Conservation (phyloP, 176 grass and related monocot genomes). For the Tuctoria greenei region DNA sequence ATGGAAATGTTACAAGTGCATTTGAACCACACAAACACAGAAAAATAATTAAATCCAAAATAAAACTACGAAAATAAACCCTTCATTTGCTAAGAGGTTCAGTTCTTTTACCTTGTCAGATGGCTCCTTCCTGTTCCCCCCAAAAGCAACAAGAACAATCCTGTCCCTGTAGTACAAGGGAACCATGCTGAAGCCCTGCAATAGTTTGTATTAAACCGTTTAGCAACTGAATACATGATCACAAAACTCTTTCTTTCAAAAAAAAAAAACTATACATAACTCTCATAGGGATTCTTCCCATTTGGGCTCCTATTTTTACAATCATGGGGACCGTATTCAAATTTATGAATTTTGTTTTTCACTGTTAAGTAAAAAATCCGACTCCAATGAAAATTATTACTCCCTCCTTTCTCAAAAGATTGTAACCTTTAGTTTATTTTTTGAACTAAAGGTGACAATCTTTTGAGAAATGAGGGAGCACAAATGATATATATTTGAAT, state of each 20-base stretch:
- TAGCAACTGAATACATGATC: not conserved
- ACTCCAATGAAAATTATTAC: not conserved
- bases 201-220: conserved; percentile 17
- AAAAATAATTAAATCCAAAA: not conserved
- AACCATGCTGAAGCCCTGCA: conserved; percentile 98
- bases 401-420: too few species aligned
- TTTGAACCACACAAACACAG: not conserved
- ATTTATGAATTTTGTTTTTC: not conserved
- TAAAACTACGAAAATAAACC: conserved; percentile 30
- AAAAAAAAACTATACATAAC: conserved; percentile 3
- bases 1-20: conserved; percentile 1
- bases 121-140: conserved; percentile 94
- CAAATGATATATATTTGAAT: not conserved
- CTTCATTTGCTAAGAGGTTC: conserved; percentile 8
- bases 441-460: too few species aligned
- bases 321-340: not conserved
- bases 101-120: conserved; percentile 72
- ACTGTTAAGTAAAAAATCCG: not conserved
- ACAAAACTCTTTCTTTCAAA: not conserved
- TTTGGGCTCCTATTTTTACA: not conserved
- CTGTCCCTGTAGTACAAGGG: conserved; percentile 80
- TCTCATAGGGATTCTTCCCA: conserved; percentile 6
- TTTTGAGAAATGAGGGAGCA: too few species aligned
- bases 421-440: too few species aligned
- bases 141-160: conserved; percentile 91